phyloP scores from a whole-genome alignment of 192 early-diverging fungal species.

The Podila verticillata region DNA sequence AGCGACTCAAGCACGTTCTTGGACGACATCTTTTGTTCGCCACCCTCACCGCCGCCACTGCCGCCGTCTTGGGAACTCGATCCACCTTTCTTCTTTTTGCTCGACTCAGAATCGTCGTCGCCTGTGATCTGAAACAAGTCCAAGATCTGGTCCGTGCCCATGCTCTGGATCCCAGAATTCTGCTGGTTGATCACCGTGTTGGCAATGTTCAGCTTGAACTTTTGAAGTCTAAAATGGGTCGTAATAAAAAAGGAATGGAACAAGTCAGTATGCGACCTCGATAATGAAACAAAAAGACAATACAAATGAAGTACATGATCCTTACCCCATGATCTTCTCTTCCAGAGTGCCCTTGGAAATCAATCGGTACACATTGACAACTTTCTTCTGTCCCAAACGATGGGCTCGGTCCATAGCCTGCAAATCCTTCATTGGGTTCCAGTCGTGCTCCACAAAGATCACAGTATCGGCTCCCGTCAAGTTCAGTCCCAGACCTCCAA shows the following conservation, averaged over 20 bases:
- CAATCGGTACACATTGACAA: slow-evolving; percentile 97
- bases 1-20: slow-evolving; percentile 81
- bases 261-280: neutral
- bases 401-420: slow-evolving; percentile 99
- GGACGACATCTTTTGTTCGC: slow-evolving; percentile 64
- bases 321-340: slow-evolving; percentile 99
- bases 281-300: neutral
- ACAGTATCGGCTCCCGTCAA: slow-evolving; percentile 99
- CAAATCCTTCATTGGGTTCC: slow-evolving; percentile 99
- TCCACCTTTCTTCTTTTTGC: slow-evolving; percentile 40
- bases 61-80: slow-evolving; percentile 3
- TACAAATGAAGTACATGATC: neutral
- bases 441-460: slow-evolving; percentile 99
- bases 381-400: slow-evolving; percentile 96
- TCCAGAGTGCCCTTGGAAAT: slow-evolving; percentile 98
- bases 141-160: slow-evolving; percentile 96
- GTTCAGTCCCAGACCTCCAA: slow-evolving; percentile 97
- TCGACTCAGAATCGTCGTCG: slow-evolving; percentile 49
- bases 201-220: slow-evolving; percentile 98
- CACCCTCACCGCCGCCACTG: slow-evolving; percentile 28
- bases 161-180: slow-evolving; percentile 91
- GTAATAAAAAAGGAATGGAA: neutral
- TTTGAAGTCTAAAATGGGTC: slow-evolving; percentile 77
- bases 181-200: slow-evolving; percentile 96
- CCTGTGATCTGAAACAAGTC: slow-evolving; percentile 89